Conservation (phyloP, 169 alveolate genomes). For the Plasmodium gallinaceum region DNA sequence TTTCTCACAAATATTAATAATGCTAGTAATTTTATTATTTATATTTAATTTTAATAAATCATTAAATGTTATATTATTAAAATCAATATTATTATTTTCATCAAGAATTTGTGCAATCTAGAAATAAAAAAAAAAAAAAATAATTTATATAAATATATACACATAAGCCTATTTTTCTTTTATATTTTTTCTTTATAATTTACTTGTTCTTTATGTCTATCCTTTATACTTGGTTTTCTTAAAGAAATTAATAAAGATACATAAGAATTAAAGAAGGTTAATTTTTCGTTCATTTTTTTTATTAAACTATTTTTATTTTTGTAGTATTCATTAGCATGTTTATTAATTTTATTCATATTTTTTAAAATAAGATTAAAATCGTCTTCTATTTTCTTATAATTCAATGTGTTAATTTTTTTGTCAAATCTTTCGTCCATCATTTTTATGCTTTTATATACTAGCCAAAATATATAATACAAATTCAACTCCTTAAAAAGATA, state of each 20-base stretch:
- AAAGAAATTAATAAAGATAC: conserved; percentile 68
- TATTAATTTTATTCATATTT: conserved; percentile 76
- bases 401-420: conserved; percentile 61
- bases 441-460: conserved; percentile 64
- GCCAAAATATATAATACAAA: conserved; percentile 65
- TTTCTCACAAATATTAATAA: conserved; percentile 73
- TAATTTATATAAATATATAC: neutral
- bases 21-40: conserved; percentile 63
- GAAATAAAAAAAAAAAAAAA: neutral
- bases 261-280: conserved; percentile 50
- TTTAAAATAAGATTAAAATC: conserved; percentile 69
- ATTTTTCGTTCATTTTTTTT: conserved; percentile 69
- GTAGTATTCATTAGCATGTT: conserved; percentile 72
- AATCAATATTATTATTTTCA: conserved; percentile 61
- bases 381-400: conserved; percentile 73
- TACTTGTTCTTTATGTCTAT: conserved; percentile 72
- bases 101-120: conserved; percentile 68
- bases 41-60: conserved; percentile 58
- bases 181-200: neutral
- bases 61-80: conserved; percentile 69
- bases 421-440: conserved; percentile 72
- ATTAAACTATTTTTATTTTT: conserved; percentile 58
- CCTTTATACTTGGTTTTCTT: conserved; percentile 75
- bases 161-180: neutral
- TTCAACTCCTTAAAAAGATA: conserved; percentile 46